Percentiles rank a stretch among this genome's conserved stretches.
These are phyloP conservation scores for Globisporangium uncinulatum DNA, from an alignment of 352 stramenopile species.

Conservation along the genomic window DNA sequence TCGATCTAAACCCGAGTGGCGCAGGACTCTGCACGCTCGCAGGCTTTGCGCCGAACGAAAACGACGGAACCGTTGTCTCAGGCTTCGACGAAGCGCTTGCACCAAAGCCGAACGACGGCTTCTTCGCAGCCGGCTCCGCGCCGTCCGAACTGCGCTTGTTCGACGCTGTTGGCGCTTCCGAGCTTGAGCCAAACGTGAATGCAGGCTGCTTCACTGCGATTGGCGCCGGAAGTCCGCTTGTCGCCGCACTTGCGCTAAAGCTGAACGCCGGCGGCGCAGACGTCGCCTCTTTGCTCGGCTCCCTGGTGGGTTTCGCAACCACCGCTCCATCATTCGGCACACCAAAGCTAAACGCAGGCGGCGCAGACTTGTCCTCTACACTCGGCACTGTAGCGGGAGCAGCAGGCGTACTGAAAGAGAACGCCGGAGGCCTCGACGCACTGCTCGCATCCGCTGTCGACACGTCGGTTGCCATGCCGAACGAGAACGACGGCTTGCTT, in stretches of 20 bases:
- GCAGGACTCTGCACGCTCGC: conserved; percentile 18
- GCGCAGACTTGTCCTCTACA: conserved; percentile 2
- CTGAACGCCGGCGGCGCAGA: neutral
- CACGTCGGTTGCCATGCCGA: conserved; percentile 11
- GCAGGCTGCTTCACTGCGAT: neutral
- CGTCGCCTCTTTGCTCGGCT: too few relatives aligned
- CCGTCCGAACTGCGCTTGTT: conserved; percentile 1
- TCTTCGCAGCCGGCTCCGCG: conserved; percentile 10
- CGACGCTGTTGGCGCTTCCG: neutral
- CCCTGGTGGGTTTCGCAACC: neutral
- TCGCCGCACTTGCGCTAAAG: conserved; percentile 1
- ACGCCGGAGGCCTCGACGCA: conserved; percentile 17
- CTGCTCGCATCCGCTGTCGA: neutral
- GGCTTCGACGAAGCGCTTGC: conserved; percentile 12
- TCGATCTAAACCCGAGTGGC: conserved; percentile 15
- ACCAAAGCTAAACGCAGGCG: conserved; percentile 30
- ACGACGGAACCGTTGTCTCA: conserved; percentile 19
- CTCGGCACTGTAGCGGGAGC: neutral
- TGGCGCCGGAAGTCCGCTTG: neutral
- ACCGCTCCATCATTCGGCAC: neutral
- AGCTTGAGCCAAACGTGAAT: conserved; percentile 12
- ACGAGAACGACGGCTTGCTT: conserved; percentile 18
- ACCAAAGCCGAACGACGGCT: conserved; percentile 17
- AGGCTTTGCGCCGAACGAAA: conserved; percentile 18
- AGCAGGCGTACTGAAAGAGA: conserved; percentile 12